Base-by-base conservation (phyloP, 1,139 yeast species). In the Waltiozyma solani region DNA sequence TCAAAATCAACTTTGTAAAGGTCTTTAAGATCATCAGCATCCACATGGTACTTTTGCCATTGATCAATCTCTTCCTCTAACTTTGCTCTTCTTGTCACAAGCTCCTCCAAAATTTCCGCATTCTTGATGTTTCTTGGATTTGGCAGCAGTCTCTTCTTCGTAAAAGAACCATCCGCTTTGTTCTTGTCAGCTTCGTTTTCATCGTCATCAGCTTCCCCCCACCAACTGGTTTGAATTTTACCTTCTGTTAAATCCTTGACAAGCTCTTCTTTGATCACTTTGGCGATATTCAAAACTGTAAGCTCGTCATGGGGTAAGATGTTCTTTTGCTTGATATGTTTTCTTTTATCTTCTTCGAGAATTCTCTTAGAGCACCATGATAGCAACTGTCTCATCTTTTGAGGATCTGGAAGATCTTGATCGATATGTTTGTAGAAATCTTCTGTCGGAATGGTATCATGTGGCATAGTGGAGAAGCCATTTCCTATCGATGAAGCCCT, bases 401-500 rank as follows among this genome's bases (percentile, higher is more conserved):
- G 82, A 0, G 89, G 85, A 40, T 78, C 91, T 0, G 93, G 84
- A 34, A 79, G 49, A 18, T 72, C 69, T 2, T 66, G 58, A 45
- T 81, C 83, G 27, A 83, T 57, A 48, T 77, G 76, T 52, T 79
- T 80, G 53, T 73, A 75, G 50, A 76, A 76, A 39, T 77, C 81
- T 17, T 60, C 51, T 1, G 70, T 64, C 0, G 76, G 69, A 2
- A 83, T 75, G 36, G 73, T 79, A 2, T 69, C 68, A 54, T 82
- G 91, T 1, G 89, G 89, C 27, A 71, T 71, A 0, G 83, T 86
- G 2, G 62, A 66, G 46, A 75, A 76, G 3, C 91, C 91, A 51
- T 79, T 80, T 0, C 91, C 87, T 13, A 82, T 71, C 0, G 89
- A 79, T 53, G 84, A 81, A 3, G 79, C 73, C 29, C 93, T 63